Conservation (phyloP, 495 filamentous ascomycete genomes). For the Penicillium pancosmium region DNA sequence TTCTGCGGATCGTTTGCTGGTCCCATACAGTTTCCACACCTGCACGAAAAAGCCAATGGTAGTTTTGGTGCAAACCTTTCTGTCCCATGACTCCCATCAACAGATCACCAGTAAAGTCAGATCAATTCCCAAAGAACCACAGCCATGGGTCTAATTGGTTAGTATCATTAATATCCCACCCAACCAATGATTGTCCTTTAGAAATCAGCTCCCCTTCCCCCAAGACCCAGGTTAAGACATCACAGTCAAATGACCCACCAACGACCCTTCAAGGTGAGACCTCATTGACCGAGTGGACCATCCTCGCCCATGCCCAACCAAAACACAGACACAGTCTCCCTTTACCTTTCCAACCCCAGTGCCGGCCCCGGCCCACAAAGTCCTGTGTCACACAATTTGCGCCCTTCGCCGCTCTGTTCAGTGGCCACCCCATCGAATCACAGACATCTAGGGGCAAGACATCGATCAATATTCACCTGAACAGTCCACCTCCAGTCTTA, state of each 20-base stretch:
- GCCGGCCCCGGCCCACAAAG: not conserved
- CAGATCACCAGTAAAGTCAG: too few species aligned
- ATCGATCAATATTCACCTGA: not conserved
- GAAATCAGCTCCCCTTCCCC: not conserved
- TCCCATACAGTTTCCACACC: too few species aligned
- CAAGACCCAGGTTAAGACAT: not conserved
- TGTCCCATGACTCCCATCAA: too few species aligned
- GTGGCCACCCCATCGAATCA: not conserved
- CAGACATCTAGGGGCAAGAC: constrained; percentile 8
- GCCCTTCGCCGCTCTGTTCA: not conserved
- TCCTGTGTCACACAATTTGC: not conserved
- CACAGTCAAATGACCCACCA: constrained; percentile 1
- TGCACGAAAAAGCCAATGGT: too few species aligned
- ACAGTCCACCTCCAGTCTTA: not conserved
- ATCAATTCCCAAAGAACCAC: too few species aligned
- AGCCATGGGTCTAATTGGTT: too few species aligned
- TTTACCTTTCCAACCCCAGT: not conserved
- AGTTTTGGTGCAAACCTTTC: too few species aligned
- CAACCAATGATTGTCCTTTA: not conserved
- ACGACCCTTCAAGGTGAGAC: not conserved
- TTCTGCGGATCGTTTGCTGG: too few species aligned
- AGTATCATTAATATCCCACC: not conserved
- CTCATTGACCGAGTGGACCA: not conserved
- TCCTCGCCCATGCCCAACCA: not conserved
- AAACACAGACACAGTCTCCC: not conserved